Conservation (phyloP, 1,284 basidiomycete species). For the Ceraceosorus guamensis region DNA sequence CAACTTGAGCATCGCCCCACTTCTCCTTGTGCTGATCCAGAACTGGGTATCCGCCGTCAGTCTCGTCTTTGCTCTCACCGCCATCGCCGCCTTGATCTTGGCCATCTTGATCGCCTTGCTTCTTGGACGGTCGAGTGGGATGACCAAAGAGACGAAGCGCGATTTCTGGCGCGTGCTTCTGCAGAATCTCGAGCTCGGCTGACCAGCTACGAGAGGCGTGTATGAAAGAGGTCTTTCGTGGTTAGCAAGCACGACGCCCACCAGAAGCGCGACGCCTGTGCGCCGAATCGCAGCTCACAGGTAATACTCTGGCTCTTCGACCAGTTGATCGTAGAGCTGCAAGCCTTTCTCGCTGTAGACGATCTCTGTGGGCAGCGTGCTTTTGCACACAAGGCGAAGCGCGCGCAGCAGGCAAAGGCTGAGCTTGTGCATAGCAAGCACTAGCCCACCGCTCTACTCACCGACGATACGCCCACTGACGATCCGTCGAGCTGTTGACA, state of each 20-base stretch:
- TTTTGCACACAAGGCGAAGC: slow-evolving; percentile 13
- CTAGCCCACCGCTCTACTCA: not conserved
- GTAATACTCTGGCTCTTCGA: slow-evolving; percentile 74
- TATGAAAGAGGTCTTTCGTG: no score
- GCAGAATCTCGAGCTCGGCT: slow-evolving; percentile 54
- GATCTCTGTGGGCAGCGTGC: slow-evolving; percentile 69
- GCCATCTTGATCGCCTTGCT: slow-evolving; percentile 10
- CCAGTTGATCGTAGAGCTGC: slow-evolving; percentile 61
- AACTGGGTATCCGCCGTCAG: slow-evolving; percentile 4
- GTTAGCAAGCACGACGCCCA: no score
- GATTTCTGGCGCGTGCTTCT: slow-evolving; percentile 52
- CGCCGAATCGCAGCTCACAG: no score
- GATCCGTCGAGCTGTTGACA: slow-evolving; percentile 18
- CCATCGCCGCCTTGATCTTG: slow-evolving; percentile 9
- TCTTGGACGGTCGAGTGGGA: slow-evolving; percentile 13
- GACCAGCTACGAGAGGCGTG: no score
- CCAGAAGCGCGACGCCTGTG: no score
- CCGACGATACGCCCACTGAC: slow-evolving; percentile 14
- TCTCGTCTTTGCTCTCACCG: slow-evolving; percentile 11
- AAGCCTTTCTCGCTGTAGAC: slow-evolving; percentile 81
- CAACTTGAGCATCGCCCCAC: slow-evolving; percentile 61
- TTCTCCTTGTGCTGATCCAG: slow-evolving; percentile 41
- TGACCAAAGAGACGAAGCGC: slow-evolving; percentile 44
- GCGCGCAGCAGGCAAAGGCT: not conserved
- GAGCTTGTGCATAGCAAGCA: not conserved